phyloP scores from a whole-genome alignment of 345 rosid genomes.

The Tarenaya hassleriana region DNA sequence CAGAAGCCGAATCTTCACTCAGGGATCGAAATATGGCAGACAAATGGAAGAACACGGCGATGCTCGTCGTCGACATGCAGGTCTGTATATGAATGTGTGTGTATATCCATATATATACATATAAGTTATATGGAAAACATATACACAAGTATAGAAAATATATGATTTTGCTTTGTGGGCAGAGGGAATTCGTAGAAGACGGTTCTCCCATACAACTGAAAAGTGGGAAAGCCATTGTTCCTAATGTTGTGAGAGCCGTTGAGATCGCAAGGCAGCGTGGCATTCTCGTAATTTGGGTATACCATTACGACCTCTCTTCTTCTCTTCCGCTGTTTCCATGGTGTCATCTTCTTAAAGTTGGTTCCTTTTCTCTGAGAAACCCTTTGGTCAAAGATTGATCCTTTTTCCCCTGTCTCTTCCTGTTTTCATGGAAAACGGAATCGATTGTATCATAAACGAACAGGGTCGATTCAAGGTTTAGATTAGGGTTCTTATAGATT shows the following conservation, averaged over 20 bases:
- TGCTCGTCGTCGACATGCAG: slow-evolving; percentile 95
- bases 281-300: slow-evolving; percentile 76
- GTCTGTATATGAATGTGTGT: slow-evolving; percentile 32
- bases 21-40: too few species aligned
- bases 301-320: too few species aligned
- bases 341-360: neutral
- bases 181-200: slow-evolving; percentile 68
- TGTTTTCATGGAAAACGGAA: neutral
- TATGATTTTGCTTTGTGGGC: neutral
- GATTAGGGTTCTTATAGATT: too few species aligned
- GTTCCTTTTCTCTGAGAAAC: neutral
- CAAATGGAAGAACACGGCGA: slow-evolving; percentile 62
- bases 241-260: slow-evolving; percentile 58
- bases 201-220: slow-evolving; percentile 40
- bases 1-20: too few species aligned
- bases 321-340: neutral
- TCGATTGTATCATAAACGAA: neutral
- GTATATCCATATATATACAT: neutral
- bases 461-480: neutral
- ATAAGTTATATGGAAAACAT: too few species aligned
- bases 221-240: slow-evolving; percentile 64
- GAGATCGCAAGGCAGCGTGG: slow-evolving; percentile 70
- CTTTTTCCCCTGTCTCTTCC: neutral
- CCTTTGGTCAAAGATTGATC: too few species aligned
- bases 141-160: too few species aligned